Percentiles rank a stretch among this genome's conserved stretches.
Conservation (phyloP, 257 asterid genomes). For the Jacaranda copaia region DNA sequence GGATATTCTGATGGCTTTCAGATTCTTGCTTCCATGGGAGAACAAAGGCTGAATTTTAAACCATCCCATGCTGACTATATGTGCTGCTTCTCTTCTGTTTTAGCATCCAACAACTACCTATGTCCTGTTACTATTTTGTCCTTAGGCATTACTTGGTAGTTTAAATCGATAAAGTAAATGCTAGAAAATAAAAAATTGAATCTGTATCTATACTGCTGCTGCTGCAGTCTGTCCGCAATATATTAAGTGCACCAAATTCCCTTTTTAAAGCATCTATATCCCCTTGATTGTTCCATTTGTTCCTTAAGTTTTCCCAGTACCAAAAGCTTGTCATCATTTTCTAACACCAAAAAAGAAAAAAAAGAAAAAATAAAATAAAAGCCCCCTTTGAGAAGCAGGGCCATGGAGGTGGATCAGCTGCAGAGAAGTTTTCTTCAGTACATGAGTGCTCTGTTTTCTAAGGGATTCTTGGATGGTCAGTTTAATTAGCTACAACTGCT, state of each 20-base stretch:
- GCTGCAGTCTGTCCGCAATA: background rate
- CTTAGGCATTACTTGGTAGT: too few species aligned
- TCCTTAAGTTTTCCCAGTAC: slow-evolving; percentile 22
- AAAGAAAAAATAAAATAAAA: too few species aligned
- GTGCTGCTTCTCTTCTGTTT: too few species aligned
- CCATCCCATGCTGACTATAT: too few species aligned
- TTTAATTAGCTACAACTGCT: slow-evolving; percentile 76
- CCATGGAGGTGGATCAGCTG: slow-evolving; percentile 70
- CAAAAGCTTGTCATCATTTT: background rate
- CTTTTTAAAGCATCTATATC: slow-evolving; percentile 29
- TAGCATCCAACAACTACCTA: too few species aligned
- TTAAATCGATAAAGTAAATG: too few species aligned
- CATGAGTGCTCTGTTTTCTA: slow-evolving; percentile 45
- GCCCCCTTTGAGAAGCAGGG: background rate
- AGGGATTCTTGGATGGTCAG: slow-evolving; percentile 84
- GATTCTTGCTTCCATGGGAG: too few species aligned
- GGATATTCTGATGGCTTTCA: too few species aligned
- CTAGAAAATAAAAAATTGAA: background rate
- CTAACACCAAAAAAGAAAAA: background rate
- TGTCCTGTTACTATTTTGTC: too few species aligned
- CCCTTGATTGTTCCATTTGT: slow-evolving; percentile 31
- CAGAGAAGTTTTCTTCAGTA: slow-evolving; percentile 71
- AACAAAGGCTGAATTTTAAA: too few species aligned
- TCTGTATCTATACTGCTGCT: background rate
- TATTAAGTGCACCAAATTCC: slow-evolving; percentile 21